Conservation (phyloP, 2,329 filamentous ascomycete species). For the Coniochaeta sp. region DNA sequence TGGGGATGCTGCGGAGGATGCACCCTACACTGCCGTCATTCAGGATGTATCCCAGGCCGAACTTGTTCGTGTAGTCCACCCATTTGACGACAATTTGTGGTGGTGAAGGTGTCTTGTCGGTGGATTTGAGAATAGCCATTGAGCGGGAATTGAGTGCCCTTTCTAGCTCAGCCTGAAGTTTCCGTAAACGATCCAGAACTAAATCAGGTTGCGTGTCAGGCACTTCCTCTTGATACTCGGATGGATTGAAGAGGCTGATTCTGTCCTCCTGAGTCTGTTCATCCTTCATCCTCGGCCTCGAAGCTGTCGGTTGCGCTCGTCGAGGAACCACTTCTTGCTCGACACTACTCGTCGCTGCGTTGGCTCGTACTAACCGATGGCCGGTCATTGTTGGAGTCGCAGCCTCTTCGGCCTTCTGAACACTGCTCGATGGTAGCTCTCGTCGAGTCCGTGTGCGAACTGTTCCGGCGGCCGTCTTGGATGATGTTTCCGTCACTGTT, state of each 20-base stretch:
- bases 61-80: slow-evolving; percentile 86
- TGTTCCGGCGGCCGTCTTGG: background rate
- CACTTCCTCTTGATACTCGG: slow-evolving; percentile 42
- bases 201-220: slow-evolving; percentile 48
- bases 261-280: slow-evolving; percentile 17
- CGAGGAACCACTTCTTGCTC: background rate
- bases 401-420: background rate
- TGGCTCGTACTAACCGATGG: background rate
- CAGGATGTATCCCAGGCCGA: slow-evolving; percentile 75
- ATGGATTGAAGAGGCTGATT: slow-evolving; percentile 47
- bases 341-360: background rate
- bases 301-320: background rate
- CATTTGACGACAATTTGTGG: slow-evolving; percentile 67
- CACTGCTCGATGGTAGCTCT: background rate
- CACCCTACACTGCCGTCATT: slow-evolving; percentile 77
- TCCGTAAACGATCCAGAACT: slow-evolving; percentile 46
- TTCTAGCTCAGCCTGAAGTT: slow-evolving; percentile 53
- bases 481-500: slow-evolving; percentile 4
- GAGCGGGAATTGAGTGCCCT: slow-evolving; percentile 55
- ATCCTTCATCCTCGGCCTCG: background rate
- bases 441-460: background rate
- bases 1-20: slow-evolving; percentile 50
- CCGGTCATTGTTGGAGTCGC: background rate
- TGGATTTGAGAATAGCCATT: slow-evolving; percentile 51
- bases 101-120: slow-evolving; percentile 45